These are phyloP conservation scores for Colletotrichum tropicale DNA, from an alignment of 2,329 filamentous ascomycete species.

Conservation along the genomic window DNA sequence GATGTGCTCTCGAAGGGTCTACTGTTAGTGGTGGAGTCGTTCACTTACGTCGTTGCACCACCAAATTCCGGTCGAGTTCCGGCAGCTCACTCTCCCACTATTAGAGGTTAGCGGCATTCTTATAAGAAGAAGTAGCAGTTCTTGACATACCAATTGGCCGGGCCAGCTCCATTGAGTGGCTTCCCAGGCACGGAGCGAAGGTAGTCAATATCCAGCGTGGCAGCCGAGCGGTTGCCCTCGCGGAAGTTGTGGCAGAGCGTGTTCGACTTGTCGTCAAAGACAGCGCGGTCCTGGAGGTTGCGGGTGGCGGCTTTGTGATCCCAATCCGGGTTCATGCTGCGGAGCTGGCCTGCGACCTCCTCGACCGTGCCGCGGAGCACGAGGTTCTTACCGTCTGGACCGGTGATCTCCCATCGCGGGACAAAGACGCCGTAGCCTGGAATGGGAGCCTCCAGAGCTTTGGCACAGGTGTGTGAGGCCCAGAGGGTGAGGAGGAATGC, in stretches of 20 bases:
- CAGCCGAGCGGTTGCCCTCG: not conserved
- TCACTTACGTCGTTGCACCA: conserved; percentile 5
- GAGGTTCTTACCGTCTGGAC: not conserved
- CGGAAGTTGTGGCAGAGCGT: conserved; percentile 4
- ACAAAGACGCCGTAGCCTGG: not conserved
- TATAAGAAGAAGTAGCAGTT: accelerated
- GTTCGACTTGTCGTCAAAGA: not conserved
- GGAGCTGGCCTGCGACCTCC: not conserved
- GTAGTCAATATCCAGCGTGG: not conserved
- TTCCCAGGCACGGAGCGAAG: not conserved
- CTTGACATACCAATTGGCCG: not conserved
- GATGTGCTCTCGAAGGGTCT: not conserved
- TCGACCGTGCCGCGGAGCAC: not conserved
- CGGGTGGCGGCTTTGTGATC: not conserved
- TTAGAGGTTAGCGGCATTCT: accelerated
- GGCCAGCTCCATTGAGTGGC: conserved; percentile 3
- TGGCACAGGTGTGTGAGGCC: not conserved
- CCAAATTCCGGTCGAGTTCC: not conserved
- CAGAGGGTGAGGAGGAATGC: not conserved
- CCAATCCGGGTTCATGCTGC: not conserved
- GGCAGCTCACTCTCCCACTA: conserved; percentile 4
- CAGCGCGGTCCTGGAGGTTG: not conserved
- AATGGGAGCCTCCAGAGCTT: not conserved
- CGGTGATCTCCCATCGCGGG: not conserved
- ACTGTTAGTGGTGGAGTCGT: not conserved